Evolutionary conservation across 2,329 filamentous ascomycete species (phyloP), one percentile per base, ranked within the genome.

Genomic region (Botryosphaeria dothidea): DNA sequence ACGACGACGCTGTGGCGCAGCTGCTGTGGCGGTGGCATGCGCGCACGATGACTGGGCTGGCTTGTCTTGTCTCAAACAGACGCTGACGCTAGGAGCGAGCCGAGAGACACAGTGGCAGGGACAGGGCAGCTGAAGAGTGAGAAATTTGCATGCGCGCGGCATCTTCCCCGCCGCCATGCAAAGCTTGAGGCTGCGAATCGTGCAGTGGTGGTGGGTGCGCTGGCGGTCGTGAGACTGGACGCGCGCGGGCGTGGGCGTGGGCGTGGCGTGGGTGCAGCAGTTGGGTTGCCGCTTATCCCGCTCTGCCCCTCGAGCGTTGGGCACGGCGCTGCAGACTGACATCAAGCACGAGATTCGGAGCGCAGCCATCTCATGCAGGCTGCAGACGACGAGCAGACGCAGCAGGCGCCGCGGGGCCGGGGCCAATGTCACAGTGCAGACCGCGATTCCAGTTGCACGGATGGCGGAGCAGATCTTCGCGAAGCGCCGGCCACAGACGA

Each of bases 381-480:
- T n/a, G n/a, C n/a, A n/a, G n/a, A n/a, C n/a, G n/a, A n/a, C n/a
- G n/a, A n/a, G n/a, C n/a, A n/a, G n/a, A n/a, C n/a, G n/a, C n/a
- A n/a, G n/a, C n/a, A n/a, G 54, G 21, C 9, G 31, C 52, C 36
- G 52, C 52, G 31, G 41, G 52, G 52, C 52, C 31, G 31, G 31
- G 31, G 31, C 54, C 54, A 57, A 60, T 46, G 56, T 60, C 56
- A 60, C 56, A 46, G 56, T 60, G 56, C 56, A 60, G 56, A 34
- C 56, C 25, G 56, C 36, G 54, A 29, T 25, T 43, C 54, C 52
- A 41, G 52, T 36, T 25, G 41, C 41, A 60, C 56, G 56, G 56
- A 60, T 60, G 56, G 36, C 27, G 27, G 56, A 31, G 56, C n/a
- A 38, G 56, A 60, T 60, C 56, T 23, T 25, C 13, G n/a, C 54